Conservation (phyloP, 768 basidiomycete species). For the Tephrocybe sp. region DNA sequence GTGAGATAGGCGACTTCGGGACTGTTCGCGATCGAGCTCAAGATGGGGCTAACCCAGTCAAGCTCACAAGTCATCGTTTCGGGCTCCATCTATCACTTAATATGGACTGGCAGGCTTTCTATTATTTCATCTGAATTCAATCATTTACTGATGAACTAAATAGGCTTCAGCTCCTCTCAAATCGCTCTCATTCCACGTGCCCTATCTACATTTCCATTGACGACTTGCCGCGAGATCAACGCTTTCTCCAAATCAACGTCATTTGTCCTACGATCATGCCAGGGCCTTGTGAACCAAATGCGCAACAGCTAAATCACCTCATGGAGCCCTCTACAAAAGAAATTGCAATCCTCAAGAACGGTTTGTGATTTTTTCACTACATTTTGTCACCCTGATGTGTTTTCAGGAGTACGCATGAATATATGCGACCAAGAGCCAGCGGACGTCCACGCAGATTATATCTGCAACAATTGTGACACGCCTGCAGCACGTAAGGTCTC, state of each 20-base stretch:
- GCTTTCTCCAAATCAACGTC: constrained; percentile 22
- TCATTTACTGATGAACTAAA: not conserved
- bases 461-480: constrained; percentile 27
- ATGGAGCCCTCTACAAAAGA: constrained; percentile 21
- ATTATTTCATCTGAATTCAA: not conserved
- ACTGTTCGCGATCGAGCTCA: not conserved
- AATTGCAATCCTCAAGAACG: constrained; percentile 19
- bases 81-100: not conserved
- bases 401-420: constrained; percentile 27
- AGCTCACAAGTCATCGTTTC: not conserved
- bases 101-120: not conserved
- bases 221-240: constrained; percentile 19
- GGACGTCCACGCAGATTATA: constrained; percentile 22
- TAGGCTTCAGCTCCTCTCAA: not conserved
- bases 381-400: not conserved
- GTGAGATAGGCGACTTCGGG: not conserved
- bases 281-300: constrained; percentile 25
- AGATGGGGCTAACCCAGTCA: not conserved
- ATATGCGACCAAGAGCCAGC: constrained; percentile 17
- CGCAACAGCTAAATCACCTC: constrained; percentile 24
- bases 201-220: constrained; percentile 21
- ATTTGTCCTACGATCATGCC: constrained; percentile 21
- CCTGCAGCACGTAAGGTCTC: constrained; percentile 25
- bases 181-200: too few relatives aligned
- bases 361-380: constrained; percentile 13